A percentile compares a stretch with the other conserved stretches of the same genome.
phyloP scores from a whole-genome alignment of 1,284 basidiomycete genomes.

The Ustilago crameri region DNA sequence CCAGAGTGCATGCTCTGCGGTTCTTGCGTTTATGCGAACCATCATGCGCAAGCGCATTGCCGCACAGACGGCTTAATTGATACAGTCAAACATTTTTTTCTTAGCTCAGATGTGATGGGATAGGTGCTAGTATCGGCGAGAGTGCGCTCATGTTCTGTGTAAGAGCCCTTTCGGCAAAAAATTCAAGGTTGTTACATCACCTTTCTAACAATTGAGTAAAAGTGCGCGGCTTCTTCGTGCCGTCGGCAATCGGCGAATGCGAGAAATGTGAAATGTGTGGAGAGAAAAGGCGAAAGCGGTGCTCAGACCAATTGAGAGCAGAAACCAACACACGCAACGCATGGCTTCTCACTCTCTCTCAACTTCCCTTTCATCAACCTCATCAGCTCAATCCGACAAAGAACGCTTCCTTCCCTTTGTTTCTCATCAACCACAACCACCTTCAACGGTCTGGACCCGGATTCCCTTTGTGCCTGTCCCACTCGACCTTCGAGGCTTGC shows the following conservation, averaged over 20 bases:
- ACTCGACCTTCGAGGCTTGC: neutral
- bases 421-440: neutral
- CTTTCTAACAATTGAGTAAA: too few species aligned
- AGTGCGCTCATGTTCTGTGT: too few species aligned
- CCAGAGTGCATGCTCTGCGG: conserved; percentile 21
- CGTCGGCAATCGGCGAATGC: conserved; percentile 2
- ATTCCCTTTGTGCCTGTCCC: neutral
- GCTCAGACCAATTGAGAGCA: neutral
- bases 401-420: neutral
- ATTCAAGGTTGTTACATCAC: too few species aligned
- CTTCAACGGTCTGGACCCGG: neutral
- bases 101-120: too few species aligned
- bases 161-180: too few species aligned
- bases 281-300: conserved; percentile 3
- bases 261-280: too few species aligned
- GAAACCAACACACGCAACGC: neutral
- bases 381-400: neutral
- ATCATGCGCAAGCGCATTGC: conserved; percentile 16
- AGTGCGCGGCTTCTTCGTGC: too few species aligned
- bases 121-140: too few species aligned
- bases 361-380: conserved; percentile 2
- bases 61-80: conserved; percentile 12
- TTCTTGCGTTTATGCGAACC: conserved; percentile 26
- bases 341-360: neutral
- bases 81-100: too few species aligned